Conservation (phyloP, 495 filamentous ascomycete genomes). For the Ramalina intermedia region DNA sequence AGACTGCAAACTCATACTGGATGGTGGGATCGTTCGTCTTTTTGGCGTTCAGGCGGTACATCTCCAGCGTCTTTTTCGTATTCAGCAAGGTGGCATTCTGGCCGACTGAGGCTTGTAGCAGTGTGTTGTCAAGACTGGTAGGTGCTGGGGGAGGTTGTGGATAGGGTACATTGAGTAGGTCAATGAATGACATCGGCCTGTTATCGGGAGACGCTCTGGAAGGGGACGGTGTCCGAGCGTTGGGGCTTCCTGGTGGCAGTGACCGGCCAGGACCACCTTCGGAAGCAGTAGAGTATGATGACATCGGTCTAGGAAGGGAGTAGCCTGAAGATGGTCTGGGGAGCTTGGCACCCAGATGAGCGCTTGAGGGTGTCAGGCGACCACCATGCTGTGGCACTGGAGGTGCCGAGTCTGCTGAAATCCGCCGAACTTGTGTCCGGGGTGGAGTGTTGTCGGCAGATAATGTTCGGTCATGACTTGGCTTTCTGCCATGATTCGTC, state of each 20-base stretch:
- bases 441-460: background rate
- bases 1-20: slow-evolving; percentile 91
- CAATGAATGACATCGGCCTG: slow-evolving; percentile 67
- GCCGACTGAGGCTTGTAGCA: slow-evolving; percentile 64
- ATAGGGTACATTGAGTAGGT: slow-evolving; percentile 79
- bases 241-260: slow-evolving; percentile 35
- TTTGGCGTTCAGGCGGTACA: slow-evolving; percentile 93
- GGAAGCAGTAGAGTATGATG: slow-evolving; percentile 55
- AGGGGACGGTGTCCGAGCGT: slow-evolving; percentile 42
- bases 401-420: background rate
- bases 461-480: background rate
- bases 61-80: slow-evolving; percentile 82
- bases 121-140: slow-evolving; percentile 60
- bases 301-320: slow-evolving; percentile 53
- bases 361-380: slow-evolving; percentile 1
- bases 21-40: slow-evolving; percentile 80
- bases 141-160: slow-evolving; percentile 69
- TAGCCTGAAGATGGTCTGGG: slow-evolving; percentile 57
- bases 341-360: slow-evolving; percentile 16
- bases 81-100: slow-evolving; percentile 80
- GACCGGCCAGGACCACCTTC: slow-evolving; percentile 51
- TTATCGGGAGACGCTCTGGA: slow-evolving; percentile 53
- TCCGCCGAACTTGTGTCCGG: background rate
- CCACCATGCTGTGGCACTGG: slow-evolving; percentile 1
- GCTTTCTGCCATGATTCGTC: slow-evolving; percentile 11